phyloP scores from a whole-genome alignment of 371 early-diverging fungal genomes.

The Phascolomyces articulosus region DNA sequence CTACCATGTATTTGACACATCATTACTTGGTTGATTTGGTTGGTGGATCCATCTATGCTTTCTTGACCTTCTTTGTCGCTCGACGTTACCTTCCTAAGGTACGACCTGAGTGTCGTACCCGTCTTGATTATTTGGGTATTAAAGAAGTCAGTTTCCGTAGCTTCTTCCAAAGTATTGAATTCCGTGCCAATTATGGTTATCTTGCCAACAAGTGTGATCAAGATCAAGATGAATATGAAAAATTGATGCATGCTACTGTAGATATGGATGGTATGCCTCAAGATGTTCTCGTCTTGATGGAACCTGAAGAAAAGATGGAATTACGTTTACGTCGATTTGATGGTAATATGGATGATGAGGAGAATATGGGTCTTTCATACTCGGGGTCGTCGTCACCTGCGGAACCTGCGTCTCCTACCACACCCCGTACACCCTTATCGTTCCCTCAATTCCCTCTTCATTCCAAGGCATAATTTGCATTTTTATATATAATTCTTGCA shows the following conservation, averaged over 20 bases:
- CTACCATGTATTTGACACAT: conserved; percentile 78
- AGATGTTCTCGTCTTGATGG: conserved; percentile 20
- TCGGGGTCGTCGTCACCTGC: conserved; percentile 30
- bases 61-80: conserved; percentile 55
- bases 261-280: conserved; percentile 9
- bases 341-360: conserved; percentile 14
- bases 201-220: neutral
- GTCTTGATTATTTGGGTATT: conserved; percentile 43
- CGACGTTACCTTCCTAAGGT: conserved; percentile 33
- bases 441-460: conserved; percentile 16
- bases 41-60: conserved; percentile 71
- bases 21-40: conserved; percentile 78
- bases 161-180: conserved; percentile 35
- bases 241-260: conserved; percentile 8
- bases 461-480: conserved; percentile 9
- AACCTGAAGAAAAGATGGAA: conserved; percentile 15
- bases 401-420: conserved; percentile 37
- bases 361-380: conserved; percentile 12
- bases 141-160: conserved; percentile 21
- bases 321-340: conserved; percentile 19
- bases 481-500: neutral
- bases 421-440: conserved; percentile 27
- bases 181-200: conserved; percentile 10
- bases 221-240: neutral
- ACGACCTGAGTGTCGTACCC: conserved; percentile 24